Evolutionary conservation across 305 asterid species (phyloP), one percentile per base, ranked within the genome.

Genomic region (Fraxinus dipetala): DNA sequence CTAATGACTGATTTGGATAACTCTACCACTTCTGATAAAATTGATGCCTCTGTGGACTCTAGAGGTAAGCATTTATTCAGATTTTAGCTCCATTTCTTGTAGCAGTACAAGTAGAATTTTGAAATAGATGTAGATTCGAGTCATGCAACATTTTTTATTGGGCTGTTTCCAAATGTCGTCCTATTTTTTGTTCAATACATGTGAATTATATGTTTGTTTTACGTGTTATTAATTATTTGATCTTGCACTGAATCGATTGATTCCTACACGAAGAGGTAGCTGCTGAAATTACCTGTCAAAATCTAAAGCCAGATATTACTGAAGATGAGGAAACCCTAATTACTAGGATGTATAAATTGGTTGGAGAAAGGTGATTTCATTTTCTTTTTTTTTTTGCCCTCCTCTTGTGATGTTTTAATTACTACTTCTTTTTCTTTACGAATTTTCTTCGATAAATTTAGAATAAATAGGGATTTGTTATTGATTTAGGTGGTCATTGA

Each of bases 251-350:
- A 10, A 7, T 54, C 7, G 32, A 72, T 43, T 4, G n/a, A 35
- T 26, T 11, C 65, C 16, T 18, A 31, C 6, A 14, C n/a, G 67
- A 85, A 67, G 81, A 30, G 34, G 80, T 22, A 34, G 87, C 81
- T 43, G 84, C 70, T 78, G 89, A 80, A 54, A 79, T 43, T 78
- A 70, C 82, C 51, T 75, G 31, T 26, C 67, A 83, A 83, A 88
- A 87, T 63, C 28, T 84, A 4, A 84, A 82, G 79, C 78, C 83
- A 79, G 84, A 83, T 87, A 86, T 90, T 87, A 80, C 91, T 11
- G 80, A 73, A 45, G 93, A 90, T 67, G 93, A 90, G 78, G 87
- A 90, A 87, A 75, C 89, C 89, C 93, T 90, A 79, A 89, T 90
- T 83, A 45, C 82, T 20, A 90, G 89, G 88, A 89, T 90, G 93